Percentiles rank a stretch among this genome's conserved stretches.
These are phyloP conservation scores for Lipomyces lipofer DNA, from an alignment of 805 yeast genomes.

Conservation along the genomic window DNA sequence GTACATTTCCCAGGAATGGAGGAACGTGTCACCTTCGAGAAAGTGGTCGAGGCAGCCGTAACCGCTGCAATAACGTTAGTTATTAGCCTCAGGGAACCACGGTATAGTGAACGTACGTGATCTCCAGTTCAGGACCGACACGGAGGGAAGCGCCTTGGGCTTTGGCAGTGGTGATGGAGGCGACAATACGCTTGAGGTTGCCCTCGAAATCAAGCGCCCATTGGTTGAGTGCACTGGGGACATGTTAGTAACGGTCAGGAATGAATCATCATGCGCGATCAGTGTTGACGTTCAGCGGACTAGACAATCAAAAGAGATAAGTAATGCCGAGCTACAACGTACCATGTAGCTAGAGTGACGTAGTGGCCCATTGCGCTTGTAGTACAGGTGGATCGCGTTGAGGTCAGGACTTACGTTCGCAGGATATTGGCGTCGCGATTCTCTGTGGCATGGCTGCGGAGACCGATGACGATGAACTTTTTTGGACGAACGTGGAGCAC, in stretches of 20 bases:
- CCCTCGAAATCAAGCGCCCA: constrained; percentile 99
- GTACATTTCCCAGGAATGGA: constrained; percentile 95
- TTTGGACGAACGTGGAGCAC: background rate
- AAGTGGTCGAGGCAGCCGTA: constrained; percentile 89
- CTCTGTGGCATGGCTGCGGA: too few species aligned
- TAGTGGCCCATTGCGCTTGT: constrained; percentile 32
- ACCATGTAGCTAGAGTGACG: constrained; percentile 31
- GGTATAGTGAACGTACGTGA: constrained; percentile 57
- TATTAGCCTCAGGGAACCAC: background rate
- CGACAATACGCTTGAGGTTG: constrained; percentile 84
- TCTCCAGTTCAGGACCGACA: constrained; percentile 96
- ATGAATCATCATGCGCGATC: too few species aligned
- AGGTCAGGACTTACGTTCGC: too few species aligned
- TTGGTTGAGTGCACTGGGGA: constrained; percentile 73
- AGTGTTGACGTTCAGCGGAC: too few species aligned
- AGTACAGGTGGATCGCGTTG: too few species aligned
- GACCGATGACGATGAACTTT: too few species aligned
- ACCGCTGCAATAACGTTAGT: constrained; percentile 15
- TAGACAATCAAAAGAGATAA: background rate
- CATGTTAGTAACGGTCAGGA: too few species aligned
- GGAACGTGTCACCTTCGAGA: constrained; percentile 80
- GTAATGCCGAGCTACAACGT: background rate
- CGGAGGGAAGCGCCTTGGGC: constrained; percentile 71
- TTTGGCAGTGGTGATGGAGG: constrained; percentile 78
- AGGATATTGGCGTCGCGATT: too few species aligned